Percentiles rank a stretch among this genome's conserved stretches.
phyloP scores from a whole-genome alignment of 148 eudicot genomes.

The Vaccinium vitisidaea region DNA sequence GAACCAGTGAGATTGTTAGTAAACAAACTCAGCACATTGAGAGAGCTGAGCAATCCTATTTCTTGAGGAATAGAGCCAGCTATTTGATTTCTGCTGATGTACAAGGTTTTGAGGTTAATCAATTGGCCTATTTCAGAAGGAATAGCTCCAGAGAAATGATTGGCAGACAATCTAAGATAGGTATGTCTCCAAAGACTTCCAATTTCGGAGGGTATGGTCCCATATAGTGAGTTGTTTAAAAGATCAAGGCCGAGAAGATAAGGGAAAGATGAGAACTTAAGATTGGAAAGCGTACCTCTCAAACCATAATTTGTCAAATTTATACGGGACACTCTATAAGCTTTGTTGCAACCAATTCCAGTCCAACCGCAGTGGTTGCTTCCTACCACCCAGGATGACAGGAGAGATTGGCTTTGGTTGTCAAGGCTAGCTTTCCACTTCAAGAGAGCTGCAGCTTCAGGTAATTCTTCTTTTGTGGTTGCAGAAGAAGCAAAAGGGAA shows the following conservation, averaged over 20 bases:
- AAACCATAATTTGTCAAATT: neutral
- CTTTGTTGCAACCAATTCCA: constrained; percentile 11
- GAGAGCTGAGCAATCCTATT: constrained; percentile 22
- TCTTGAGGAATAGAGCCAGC: constrained; percentile 43
- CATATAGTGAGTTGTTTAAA: neutral
- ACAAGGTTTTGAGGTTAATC: constrained; percentile 13
- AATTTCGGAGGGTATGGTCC: constrained; percentile 2
- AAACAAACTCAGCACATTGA: neutral
- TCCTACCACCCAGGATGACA: constrained; percentile 1
- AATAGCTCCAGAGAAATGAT: neutral
- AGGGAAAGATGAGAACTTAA: neutral
- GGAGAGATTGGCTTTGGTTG: neutral
- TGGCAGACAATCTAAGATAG: neutral
- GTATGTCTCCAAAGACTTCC: neutral
- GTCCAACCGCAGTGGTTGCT: constrained; percentile 3
- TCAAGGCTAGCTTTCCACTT: constrained; percentile 4
- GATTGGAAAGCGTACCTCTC: neutral
- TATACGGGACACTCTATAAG: neutral
- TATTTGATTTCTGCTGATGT: constrained; percentile 30
- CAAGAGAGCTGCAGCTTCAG: neutral
- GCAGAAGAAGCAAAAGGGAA: neutral
- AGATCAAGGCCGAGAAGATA: neutral
- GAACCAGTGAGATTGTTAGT: neutral
- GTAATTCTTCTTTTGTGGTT: neutral
- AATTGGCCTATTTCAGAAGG: neutral